Evolutionary conservation across 345 rosid species (phyloP), one percentile per base, ranked within the genome.

Genomic region (Corymbia maculata): DNA sequence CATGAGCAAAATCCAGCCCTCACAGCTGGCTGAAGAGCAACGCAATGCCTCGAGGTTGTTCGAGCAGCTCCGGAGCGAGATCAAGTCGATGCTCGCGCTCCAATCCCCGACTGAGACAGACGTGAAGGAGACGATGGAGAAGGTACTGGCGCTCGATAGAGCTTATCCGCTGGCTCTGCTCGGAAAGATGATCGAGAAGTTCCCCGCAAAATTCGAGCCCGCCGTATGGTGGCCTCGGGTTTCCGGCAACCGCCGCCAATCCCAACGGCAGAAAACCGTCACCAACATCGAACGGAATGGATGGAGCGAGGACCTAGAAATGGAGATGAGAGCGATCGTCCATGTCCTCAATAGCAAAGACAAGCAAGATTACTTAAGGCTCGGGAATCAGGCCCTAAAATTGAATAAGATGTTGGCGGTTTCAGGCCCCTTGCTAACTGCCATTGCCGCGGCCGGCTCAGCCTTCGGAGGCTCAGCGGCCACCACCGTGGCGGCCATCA

Each of bases 11-110:
- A 91, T 92, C 87, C 94, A 92, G 61, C 94, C 93, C 8, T 92
- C 94, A 1, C 94, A 92, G 85, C 90, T 92, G 22, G 93, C 93
- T 0, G 94, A 92, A 82, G 94, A 92, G 86, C 94, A 92, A 45
- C 88, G 94, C 16, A 91, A 90, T 21, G 93, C 93, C 5, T 64
- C 90, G 0, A 89, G 93, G 88, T 82, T 92, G 89, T 92, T 91
- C 84, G 89, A 57, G 52, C 91, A 92, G 82, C 91, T 92, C n/a
- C 15, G 86, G 24, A 53, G 51, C 42, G 88, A 88, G 50, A 88
- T 92, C 52, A 42, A 85, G 68, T 89, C 90, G 7, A 86, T 75
- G 19, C 86, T 92, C 6, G 86, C 82, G n/a, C 86, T 91, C 51
- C 52, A 51, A 15, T 16, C 89, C 42, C 89, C 68, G 7, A 86